Evolutionary conservation across 2,329 filamentous ascomycete genomes (phyloP).

Genomic region (Chaetomium globosum): DNA sequence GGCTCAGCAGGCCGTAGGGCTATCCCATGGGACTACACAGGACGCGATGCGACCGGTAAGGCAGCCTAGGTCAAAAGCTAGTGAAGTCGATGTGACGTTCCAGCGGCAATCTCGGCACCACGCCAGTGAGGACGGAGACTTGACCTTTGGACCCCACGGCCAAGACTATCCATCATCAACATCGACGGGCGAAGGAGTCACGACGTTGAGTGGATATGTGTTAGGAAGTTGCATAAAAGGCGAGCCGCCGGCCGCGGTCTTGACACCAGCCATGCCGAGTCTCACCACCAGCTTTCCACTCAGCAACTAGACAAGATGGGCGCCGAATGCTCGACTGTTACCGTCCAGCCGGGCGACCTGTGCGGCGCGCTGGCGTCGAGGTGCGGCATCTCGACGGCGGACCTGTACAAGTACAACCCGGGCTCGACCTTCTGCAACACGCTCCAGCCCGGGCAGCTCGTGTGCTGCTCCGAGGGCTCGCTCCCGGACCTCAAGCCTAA

Average conservation of each 20-base stretch:
- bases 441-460: constrained; percentile 36
- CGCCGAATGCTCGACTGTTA: constrained; percentile 9
- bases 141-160: background rate
- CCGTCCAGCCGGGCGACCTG: constrained; percentile 26
- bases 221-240: background rate
- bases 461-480: constrained; percentile 42
- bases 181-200: background rate
- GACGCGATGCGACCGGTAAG: background rate
- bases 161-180: background rate
- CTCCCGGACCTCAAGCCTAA: constrained; percentile 41
- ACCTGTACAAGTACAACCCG: constrained; percentile 34
- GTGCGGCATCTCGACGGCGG: constrained; percentile 31
- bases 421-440: constrained; percentile 30
- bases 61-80: background rate
- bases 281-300: constrained; percentile 1
- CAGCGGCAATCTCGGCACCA: constrained; percentile 3
- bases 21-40: background rate
- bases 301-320: constrained; percentile 15
- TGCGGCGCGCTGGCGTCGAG: constrained; percentile 24
- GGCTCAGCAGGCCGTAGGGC: constrained; percentile 1
- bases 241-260: background rate
- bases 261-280: background rate
- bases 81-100: constrained; percentile 1
- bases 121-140: background rate
- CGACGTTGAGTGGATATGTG: background rate